Percentiles rank a stretch among this genome's conserved stretches.
phyloP scores from a whole-genome alignment of 208 protist genomes.

The Crithidia thermophila region DNA sequence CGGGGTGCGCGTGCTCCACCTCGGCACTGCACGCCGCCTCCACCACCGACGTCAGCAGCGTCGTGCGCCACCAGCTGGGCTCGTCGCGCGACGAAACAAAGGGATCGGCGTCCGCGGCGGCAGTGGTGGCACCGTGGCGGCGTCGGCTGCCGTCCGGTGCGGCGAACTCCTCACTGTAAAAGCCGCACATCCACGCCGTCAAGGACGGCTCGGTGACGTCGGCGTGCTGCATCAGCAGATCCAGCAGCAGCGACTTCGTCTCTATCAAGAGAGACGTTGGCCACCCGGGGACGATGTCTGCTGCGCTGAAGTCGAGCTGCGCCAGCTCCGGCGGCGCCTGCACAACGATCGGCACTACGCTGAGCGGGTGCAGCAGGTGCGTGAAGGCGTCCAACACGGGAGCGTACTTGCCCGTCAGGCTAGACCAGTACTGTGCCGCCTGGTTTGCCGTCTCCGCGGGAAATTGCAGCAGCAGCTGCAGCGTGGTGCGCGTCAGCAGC shows the following conservation, averaged over 20 bases:
- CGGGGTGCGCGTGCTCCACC: constrained; percentile 54
- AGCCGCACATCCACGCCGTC: constrained; percentile 61
- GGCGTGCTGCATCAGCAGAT: constrained; percentile 82
- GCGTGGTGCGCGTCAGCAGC: constrained; percentile 54
- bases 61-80: constrained; percentile 25
- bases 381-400: constrained; percentile 45
- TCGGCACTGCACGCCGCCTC: constrained; percentile 48
- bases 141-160: background rate
- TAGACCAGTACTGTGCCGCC: constrained; percentile 52
- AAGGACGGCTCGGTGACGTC: constrained; percentile 47
- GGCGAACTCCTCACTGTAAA: constrained; percentile 31
- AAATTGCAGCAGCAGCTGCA: constrained; percentile 68
- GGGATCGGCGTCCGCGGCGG: background rate
- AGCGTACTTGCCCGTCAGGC: constrained; percentile 35
- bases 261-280: constrained; percentile 31
- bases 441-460: constrained; percentile 57
- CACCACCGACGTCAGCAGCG: constrained; percentile 65
- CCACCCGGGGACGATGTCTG: constrained; percentile 30
- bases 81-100: background rate
- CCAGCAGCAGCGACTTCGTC: constrained; percentile 74
- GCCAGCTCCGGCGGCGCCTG: constrained; percentile 69
- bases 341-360: constrained; percentile 29
- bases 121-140: constrained; percentile 3
- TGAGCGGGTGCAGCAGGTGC: constrained; percentile 34
- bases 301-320: constrained; percentile 60